phyloP scores from a whole-genome alignment of 805 yeast species.

The Kodamaea restingae region DNA sequence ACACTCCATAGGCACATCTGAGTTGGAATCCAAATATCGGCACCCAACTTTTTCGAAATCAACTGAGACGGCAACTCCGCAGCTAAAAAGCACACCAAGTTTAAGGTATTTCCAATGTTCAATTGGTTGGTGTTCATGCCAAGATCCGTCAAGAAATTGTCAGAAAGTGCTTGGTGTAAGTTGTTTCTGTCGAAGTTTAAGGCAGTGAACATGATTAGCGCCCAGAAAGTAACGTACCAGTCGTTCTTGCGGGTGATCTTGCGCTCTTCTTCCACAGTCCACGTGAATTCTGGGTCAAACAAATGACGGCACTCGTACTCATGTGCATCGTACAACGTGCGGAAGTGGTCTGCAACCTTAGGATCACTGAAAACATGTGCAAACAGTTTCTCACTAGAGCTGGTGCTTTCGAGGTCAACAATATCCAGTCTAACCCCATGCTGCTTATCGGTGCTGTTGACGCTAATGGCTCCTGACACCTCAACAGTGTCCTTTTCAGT shows the following conservation, averaged over 20 bases:
- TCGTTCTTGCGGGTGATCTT: conserved; percentile 19
- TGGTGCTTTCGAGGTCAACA: conserved; percentile 4
- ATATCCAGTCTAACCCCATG: not conserved
- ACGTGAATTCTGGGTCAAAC: conserved; percentile 53
- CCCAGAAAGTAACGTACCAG: conserved; percentile 21
- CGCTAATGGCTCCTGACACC: not conserved
- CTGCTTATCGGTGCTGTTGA: conserved; percentile 1
- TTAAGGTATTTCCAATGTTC: conserved; percentile 21
- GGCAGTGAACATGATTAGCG: conserved; percentile 21
- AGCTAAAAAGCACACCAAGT: conserved; percentile 19
- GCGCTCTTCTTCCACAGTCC: conserved; percentile 22
- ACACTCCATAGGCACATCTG: conserved; percentile 23
- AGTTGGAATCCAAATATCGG: conserved; percentile 23
- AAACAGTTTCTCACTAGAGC: conserved; percentile 5
- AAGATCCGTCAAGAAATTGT: conserved; percentile 20
- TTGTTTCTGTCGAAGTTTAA: conserved; percentile 25
- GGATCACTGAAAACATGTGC: conserved; percentile 33
- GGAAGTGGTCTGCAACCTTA: conserved; percentile 42
- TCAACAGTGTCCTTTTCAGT: not conserved
- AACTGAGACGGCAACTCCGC: conserved; percentile 26
- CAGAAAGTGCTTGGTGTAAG: conserved; percentile 23
- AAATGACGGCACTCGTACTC: conserved; percentile 52
- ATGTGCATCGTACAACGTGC: conserved; percentile 42
- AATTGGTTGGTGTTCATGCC: conserved; percentile 21
- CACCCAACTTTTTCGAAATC: conserved; percentile 23